Percentiles rank a stretch among this genome's conserved stretches.
Conservation (phyloP, 768 basidiomycete genomes). For the Suillus paluster region DNA sequence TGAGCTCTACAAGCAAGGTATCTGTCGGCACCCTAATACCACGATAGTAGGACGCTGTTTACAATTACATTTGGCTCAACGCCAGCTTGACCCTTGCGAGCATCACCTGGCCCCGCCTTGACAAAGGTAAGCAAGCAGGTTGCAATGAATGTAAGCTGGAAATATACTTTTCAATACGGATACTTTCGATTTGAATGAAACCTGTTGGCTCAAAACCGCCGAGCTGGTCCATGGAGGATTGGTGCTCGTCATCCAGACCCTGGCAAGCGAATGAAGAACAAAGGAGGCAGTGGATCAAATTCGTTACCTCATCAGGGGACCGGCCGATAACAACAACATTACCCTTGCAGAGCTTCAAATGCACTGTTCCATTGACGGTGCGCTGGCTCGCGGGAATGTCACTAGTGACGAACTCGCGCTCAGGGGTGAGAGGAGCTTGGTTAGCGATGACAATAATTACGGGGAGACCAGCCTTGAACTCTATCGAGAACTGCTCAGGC, state of each 20-base stretch:
- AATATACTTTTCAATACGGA: slow-evolving; percentile 95
- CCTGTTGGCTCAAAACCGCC: slow-evolving; percentile 97
- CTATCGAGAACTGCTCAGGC: slow-evolving; percentile 82
- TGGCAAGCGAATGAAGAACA: slow-evolving; percentile 26
- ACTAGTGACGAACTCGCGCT: slow-evolving; percentile 91
- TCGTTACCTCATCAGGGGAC: slow-evolving; percentile 76
- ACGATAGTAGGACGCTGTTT: not conserved
- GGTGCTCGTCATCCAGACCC: slow-evolving; percentile 93
- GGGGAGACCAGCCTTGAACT: slow-evolving; percentile 87
- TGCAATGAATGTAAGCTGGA: not conserved
- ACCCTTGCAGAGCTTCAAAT: slow-evolving; percentile 92
- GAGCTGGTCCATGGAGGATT: slow-evolving; percentile 98
- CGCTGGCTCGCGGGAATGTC: slow-evolving; percentile 93
- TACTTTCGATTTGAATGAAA: slow-evolving; percentile 97
- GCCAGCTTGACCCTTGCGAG: slow-evolving; percentile 81
- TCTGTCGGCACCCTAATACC: too few relatives aligned
- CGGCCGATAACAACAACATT: slow-evolving; percentile 95
- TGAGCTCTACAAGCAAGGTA: too few relatives aligned
- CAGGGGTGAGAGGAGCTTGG: slow-evolving; percentile 79
- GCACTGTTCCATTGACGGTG: slow-evolving; percentile 93
- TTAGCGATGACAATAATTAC: slow-evolving; percentile 75
- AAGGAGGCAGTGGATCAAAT: slow-evolving; percentile 2
- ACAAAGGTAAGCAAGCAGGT: slow-evolving; percentile 8
- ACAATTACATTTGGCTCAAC: slow-evolving; percentile 58
- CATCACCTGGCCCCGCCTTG: slow-evolving; percentile 85